Conservation (phyloP, 495 filamentous ascomycete genomes). For the Xylaria flabelliformis region DNA sequence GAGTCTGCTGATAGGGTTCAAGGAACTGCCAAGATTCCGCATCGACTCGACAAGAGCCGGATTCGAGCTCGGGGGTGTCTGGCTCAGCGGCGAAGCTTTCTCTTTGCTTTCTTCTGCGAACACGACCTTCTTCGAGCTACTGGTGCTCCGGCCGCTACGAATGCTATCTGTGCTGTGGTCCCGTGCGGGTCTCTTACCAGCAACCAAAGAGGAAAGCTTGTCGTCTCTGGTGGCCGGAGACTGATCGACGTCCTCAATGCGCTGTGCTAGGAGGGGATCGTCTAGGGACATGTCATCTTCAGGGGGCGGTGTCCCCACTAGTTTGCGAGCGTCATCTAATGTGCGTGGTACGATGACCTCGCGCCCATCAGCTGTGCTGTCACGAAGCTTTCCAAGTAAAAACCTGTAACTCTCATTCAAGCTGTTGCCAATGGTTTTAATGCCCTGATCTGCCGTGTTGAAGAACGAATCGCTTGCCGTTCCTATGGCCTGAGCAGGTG, state of each 20-base stretch:
- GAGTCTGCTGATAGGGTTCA: slow-evolving; percentile 85
- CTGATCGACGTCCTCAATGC: slow-evolving; percentile 43
- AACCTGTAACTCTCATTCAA: slow-evolving; percentile 94
- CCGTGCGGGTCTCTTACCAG: slow-evolving; percentile 63
- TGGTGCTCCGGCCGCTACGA: slow-evolving; percentile 60
- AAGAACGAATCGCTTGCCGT: slow-evolving; percentile 84
- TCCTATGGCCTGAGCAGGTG: slow-evolving; percentile 77
- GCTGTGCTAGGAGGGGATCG: slow-evolving; percentile 55
- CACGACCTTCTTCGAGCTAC: slow-evolving; percentile 59
- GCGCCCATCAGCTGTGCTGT: slow-evolving; percentile 58
- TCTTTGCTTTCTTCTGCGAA: slow-evolving; percentile 51
- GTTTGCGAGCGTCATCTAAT: slow-evolving; percentile 86
- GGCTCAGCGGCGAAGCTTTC: slow-evolving; percentile 37
- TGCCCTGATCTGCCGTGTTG: slow-evolving; percentile 83
- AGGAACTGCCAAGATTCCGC: slow-evolving; percentile 78
- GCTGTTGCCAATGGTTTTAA: slow-evolving; percentile 88
- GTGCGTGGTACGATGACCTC: slow-evolving; percentile 77
- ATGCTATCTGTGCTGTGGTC: slow-evolving; percentile 81
- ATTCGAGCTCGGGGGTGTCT: slow-evolving; percentile 50
- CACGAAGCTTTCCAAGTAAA: slow-evolving; percentile 85
- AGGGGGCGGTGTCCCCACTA: slow-evolving; percentile 74
- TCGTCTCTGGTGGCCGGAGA: slow-evolving; percentile 56
- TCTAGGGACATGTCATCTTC: slow-evolving; percentile 59
- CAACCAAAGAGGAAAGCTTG: slow-evolving; percentile 66
- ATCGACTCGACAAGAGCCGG: slow-evolving; percentile 76